Conservation (phyloP, 352 stramenopile genomes). For the Phytophthora pini region DNA sequence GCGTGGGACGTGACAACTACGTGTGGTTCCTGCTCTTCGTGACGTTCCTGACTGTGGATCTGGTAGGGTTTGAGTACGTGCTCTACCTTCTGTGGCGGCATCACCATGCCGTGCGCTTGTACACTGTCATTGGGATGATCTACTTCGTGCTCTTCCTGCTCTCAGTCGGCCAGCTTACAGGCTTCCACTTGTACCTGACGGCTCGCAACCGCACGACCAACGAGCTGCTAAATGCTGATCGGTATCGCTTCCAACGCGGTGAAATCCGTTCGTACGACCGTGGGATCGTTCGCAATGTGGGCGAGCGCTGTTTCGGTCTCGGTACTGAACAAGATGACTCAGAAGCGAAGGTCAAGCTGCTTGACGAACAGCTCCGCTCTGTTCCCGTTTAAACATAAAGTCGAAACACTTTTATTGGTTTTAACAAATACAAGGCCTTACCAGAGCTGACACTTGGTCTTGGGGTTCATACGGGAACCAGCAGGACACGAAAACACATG, state of each 20-base stretch:
- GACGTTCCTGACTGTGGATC: constrained; percentile 46
- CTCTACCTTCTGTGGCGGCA: constrained; percentile 61
- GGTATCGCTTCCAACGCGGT: constrained; percentile 59
- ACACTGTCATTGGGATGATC: constrained; percentile 41
- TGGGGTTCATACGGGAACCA: constrained; percentile 72
- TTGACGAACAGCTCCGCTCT: constrained; percentile 27
- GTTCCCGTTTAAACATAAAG: constrained; percentile 29
- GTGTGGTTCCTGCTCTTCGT: constrained; percentile 86
- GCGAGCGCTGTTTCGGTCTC: constrained; percentile 47
- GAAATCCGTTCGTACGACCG: constrained; percentile 54
- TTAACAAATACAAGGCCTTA: constrained; percentile 34
- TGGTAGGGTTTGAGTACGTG: constrained; percentile 64
- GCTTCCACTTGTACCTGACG: constrained; percentile 82
- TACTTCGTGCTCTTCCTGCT: constrained; percentile 61
- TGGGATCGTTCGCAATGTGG: constrained; percentile 51
- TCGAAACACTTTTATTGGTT: constrained; percentile 15
- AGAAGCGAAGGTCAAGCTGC: constrained; percentile 33
- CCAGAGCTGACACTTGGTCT: constrained; percentile 79
- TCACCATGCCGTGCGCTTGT: constrained; percentile 43
- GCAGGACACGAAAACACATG: constrained; percentile 61
- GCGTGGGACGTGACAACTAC: constrained; percentile 97
- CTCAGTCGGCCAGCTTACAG: constrained; percentile 57
- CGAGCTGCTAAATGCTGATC: constrained; percentile 74
- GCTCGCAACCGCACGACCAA: constrained; percentile 81
- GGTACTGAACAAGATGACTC: constrained; percentile 16